Evolutionary conservation across 73 alveolate species (phyloP).

Genomic region (Halteria grandinella): DNA sequence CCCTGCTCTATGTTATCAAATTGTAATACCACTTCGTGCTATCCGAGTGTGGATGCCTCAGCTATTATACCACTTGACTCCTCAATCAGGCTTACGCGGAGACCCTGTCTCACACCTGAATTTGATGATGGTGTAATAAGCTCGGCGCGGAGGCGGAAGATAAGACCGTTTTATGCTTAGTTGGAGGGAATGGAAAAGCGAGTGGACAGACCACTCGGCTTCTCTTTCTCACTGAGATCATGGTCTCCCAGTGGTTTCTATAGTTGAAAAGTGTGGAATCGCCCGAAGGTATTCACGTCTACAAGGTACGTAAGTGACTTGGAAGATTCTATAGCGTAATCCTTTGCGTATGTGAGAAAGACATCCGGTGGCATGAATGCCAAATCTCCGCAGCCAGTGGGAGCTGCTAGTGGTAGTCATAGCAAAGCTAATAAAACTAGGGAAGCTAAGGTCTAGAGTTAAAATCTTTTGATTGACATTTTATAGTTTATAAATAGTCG

Average conservation of each 20-base stretch:
- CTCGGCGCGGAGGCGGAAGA: slow-evolving; percentile 2
- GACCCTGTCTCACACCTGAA: slow-evolving; percentile 4
- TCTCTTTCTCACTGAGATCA: neutral
- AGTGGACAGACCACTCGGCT: no score
- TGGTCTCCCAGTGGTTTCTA: neutral
- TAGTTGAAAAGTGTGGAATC: slow-evolving; percentile 18
- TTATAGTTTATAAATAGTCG: no score
- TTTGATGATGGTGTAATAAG: slow-evolving; percentile 22
- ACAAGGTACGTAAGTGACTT: neutral
- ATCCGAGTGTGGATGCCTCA: slow-evolving; percentile 18
- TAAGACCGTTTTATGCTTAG: slow-evolving; percentile 23
- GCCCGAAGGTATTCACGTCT: slow-evolving; percentile 16
- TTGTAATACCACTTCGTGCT: neutral
- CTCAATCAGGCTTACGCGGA: slow-evolving; percentile 5
- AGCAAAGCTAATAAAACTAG: no score
- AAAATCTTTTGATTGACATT: no score
- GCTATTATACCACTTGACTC: neutral
- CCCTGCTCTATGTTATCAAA: neutral
- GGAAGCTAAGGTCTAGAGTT: no score
- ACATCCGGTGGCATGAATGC: slow-evolving; percentile 22
- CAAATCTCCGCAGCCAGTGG: slow-evolving; percentile 9
- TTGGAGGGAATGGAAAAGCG: neutral
- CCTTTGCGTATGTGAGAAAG: slow-evolving; percentile 17
- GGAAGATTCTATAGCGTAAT: neutral
- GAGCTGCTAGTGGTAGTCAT: no score